A percentile compares a stretch with the other conserved stretches of the same genome.
phyloP scores from a whole-genome alignment of 2,329 filamentous ascomycete genomes.

The Fusarium foetens region DNA sequence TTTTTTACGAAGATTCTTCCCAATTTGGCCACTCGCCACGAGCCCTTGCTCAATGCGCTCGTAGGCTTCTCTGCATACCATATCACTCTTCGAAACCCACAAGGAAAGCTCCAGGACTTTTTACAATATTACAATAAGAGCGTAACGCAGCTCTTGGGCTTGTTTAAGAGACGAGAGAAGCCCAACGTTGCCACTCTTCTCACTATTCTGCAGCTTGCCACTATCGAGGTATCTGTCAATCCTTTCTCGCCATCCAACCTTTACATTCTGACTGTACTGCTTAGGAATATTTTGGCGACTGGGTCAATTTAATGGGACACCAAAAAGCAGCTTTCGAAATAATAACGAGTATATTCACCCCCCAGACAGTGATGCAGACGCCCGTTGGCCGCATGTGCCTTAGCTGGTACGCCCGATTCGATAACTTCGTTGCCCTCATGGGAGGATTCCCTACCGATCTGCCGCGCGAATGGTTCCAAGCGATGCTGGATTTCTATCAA shows the following conservation, averaged over 20 bases:
- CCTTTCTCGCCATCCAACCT: slow-evolving; percentile 14
- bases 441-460: slow-evolving; percentile 80
- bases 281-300: slow-evolving; percentile 94
- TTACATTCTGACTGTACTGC: slow-evolving; percentile 14
- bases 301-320: slow-evolving; percentile 92
- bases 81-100: slow-evolving; percentile 74
- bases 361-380: slow-evolving; percentile 77
- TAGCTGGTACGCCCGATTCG: slow-evolving; percentile 91
- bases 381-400: slow-evolving; percentile 78
- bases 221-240: slow-evolving; percentile 77
- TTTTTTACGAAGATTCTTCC: slow-evolving; percentile 81
- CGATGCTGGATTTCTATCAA: slow-evolving; percentile 70
- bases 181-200: slow-evolving; percentile 80
- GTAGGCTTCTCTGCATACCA: slow-evolving; percentile 93
- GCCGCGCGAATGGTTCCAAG: slow-evolving; percentile 80
- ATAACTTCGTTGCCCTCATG: slow-evolving; percentile 85
- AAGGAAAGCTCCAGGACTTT: slow-evolving; percentile 82
- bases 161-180: slow-evolving; percentile 75
- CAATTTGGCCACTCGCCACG: slow-evolving; percentile 75
- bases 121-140: slow-evolving; percentile 91
- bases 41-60: slow-evolving; percentile 85
- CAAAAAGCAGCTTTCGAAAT: slow-evolving; percentile 90
- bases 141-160: slow-evolving; percentile 77
- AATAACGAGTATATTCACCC: slow-evolving; percentile 79
- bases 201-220: slow-evolving; percentile 90